Conservation (phyloP, 306 rosid genomes). For the Rubus idaeus region DNA sequence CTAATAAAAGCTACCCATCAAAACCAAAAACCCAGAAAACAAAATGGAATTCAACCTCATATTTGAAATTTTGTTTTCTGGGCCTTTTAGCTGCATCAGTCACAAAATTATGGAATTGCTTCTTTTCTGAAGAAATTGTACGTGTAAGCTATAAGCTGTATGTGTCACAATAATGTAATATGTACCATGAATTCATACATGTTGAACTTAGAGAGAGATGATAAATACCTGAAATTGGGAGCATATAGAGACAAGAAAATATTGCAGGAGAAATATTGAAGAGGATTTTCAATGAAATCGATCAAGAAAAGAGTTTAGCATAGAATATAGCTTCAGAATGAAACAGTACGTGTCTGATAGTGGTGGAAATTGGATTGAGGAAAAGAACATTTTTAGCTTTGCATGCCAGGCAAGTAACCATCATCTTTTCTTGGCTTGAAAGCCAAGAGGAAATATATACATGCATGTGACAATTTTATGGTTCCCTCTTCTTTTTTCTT, state of each 20-base stretch:
- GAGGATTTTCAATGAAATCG: neutral
- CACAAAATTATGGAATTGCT: neutral
- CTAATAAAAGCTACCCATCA: neutral
- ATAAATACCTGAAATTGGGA: slow-evolving; percentile 27
- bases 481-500: neutral
- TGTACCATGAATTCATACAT: neutral
- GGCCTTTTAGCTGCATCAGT: neutral
- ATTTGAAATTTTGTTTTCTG: too few relatives aligned
- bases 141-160: neutral
- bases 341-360: slow-evolving; percentile 2
- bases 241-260: slow-evolving; percentile 21
- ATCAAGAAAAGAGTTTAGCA: slow-evolving; percentile 4
- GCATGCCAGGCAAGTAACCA: slow-evolving; percentile 63
- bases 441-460: slow-evolving; percentile 27
- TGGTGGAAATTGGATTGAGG: slow-evolving; percentile 13
- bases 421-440: slow-evolving; percentile 58
- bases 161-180: neutral
- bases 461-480: slow-evolving; percentile 19
- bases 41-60: neutral
- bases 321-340: slow-evolving; percentile 13
- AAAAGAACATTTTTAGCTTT: slow-evolving; percentile 44
- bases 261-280: slow-evolving; percentile 10
- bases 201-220: neutral
- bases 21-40: neutral
- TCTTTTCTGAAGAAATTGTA: neutral